Percentiles rank a stretch among this genome's conserved stretches.
These are phyloP conservation scores for Geum urbanum DNA, from an alignment of 306 rosid species.

Conservation along the genomic window DNA sequence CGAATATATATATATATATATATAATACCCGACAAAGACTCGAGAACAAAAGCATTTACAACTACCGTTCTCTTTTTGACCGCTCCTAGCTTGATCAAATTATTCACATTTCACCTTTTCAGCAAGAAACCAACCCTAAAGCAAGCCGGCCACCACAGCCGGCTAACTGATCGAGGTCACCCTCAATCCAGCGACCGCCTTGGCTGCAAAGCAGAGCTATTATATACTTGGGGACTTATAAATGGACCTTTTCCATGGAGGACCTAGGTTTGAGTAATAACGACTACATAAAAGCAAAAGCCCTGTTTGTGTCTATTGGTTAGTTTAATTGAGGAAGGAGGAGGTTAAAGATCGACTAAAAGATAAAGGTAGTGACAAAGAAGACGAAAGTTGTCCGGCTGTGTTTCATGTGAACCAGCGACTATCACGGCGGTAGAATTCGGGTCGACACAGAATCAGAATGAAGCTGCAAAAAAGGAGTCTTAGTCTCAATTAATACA, in stretches of 20 bases:
- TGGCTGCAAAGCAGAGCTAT: constrained; percentile 18
- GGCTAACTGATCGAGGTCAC: neutral
- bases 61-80: constrained; percentile 43
- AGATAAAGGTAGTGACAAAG: constrained; percentile 22
- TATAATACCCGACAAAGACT: constrained; percentile 17
- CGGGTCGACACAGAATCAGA: constrained; percentile 17
- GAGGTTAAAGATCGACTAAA: constrained; percentile 23
- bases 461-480: neutral
- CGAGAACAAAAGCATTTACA: constrained; percentile 22
- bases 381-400: constrained; percentile 24
- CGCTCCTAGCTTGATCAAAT: constrained; percentile 24
- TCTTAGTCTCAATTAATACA: neutral
- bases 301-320: neutral
- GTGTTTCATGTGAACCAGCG: constrained; percentile 51
- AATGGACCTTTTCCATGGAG: constrained; percentile 22
- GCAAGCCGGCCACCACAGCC: neutral
- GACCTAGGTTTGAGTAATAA: neutral
- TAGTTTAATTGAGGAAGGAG: constrained; percentile 15
- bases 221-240: neutral
- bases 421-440: constrained; percentile 54
- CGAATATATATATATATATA: too few relatives aligned
- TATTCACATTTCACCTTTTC: constrained; percentile 2
- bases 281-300: neutral
- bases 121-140: neutral
- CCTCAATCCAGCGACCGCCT: constrained; percentile 20